Conservation (phyloP, 202 grass and related monocot species). For the Panicum virgatum region DNA sequence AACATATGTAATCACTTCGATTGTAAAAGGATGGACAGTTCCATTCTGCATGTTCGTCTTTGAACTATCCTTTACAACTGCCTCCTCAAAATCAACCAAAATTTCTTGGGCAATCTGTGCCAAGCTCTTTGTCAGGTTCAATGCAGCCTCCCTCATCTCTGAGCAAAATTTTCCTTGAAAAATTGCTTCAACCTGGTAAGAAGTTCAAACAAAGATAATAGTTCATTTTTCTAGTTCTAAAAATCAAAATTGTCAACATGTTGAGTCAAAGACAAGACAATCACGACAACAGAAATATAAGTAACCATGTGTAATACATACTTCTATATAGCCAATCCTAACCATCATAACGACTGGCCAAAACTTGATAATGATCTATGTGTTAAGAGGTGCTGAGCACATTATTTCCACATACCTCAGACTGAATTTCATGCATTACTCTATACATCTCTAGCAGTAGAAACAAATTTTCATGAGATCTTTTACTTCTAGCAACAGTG, state of each 20-base stretch:
- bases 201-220: conserved; percentile 26
- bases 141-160: conserved; percentile 64
- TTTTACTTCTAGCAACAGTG: conserved; percentile 80
- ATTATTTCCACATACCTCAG: conserved; percentile 56
- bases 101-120: conserved; percentile 77
- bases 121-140: conserved; percentile 75
- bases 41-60: conserved; percentile 81
- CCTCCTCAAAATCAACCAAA: conserved; percentile 78
- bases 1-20: conserved; percentile 91
- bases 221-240: not conserved
- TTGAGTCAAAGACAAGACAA: not conserved
- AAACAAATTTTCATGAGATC: conserved; percentile 78
- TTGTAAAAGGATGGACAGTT: conserved; percentile 90
- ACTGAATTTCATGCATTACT: conserved; percentile 78
- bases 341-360: not conserved
- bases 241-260: not conserved
- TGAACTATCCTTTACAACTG: conserved; percentile 81
- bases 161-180: conserved; percentile 81
- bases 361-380: conserved; percentile 8
- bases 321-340: not conserved
- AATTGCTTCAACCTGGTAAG: conserved; percentile 57
- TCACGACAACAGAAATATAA: not conserved
- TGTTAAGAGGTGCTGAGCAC: not conserved
- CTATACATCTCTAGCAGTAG: conserved; percentile 92
- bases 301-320: conserved; percentile 3